Conservation (phyloP, 2,329 filamentous ascomycete genomes). For the Pseudocercospora ulei region DNA sequence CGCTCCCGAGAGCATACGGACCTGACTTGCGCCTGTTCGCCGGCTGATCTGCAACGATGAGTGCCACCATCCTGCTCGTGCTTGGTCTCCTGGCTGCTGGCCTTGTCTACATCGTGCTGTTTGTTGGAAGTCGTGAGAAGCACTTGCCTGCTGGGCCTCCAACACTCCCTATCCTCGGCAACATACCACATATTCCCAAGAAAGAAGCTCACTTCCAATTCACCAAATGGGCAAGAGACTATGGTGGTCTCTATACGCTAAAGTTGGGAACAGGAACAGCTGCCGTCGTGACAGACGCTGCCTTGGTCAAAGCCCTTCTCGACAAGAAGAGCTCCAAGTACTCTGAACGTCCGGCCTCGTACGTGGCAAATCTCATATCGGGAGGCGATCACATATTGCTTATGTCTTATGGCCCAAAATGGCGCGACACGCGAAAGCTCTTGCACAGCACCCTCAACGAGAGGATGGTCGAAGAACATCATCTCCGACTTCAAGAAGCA, state of each 20-base stretch:
- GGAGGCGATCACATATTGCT: constrained; percentile 42
- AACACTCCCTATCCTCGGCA: constrained; percentile 39
- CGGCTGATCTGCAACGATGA: constrained; percentile 1
- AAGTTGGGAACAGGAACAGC: constrained; percentile 39
- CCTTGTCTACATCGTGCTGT: constrained; percentile 17
- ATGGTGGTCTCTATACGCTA: constrained; percentile 29
- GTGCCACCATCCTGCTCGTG: constrained; percentile 1
- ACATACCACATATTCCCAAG: constrained; percentile 36
- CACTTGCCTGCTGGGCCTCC: constrained; percentile 34
- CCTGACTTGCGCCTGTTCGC: too few relatives aligned
- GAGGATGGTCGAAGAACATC: constrained; percentile 38
- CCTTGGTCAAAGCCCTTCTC: constrained; percentile 38
- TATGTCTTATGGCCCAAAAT: constrained; percentile 42
- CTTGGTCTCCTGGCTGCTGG: constrained; percentile 11
- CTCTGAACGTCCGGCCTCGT: constrained; percentile 34
- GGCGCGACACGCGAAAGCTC: constrained; percentile 42
- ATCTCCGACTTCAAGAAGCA: constrained; percentile 40
- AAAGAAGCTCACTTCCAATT: constrained; percentile 31
- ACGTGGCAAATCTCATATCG: constrained; percentile 41
- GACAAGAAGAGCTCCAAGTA: constrained; percentile 42
- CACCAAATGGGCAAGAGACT: constrained; percentile 27
- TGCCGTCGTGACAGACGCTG: constrained; percentile 38
- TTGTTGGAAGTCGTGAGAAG: constrained; percentile 22
- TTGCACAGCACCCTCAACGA: constrained; percentile 41
- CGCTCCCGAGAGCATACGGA: too few relatives aligned